Conservation (phyloP, 2,329 filamentous ascomycete genomes). For the Monosporascus sp. region DNA sequence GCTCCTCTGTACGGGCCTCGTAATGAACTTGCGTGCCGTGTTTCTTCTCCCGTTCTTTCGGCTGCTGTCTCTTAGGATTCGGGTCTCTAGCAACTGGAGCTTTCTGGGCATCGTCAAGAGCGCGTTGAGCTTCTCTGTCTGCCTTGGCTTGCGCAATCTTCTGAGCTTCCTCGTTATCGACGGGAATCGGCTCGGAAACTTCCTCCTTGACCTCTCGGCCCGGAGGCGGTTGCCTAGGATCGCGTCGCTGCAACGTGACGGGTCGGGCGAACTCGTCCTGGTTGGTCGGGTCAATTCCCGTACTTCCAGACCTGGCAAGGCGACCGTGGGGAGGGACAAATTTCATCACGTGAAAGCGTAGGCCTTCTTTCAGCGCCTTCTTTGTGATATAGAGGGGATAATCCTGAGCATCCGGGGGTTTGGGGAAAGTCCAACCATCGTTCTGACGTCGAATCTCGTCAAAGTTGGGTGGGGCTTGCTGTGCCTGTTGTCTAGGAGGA, state of each 20-base stretch:
- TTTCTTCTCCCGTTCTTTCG: constrained; percentile 67
- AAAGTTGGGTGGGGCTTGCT: constrained; percentile 25
- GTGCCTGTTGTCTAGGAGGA: constrained; percentile 19
- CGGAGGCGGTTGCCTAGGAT: constrained; percentile 66
- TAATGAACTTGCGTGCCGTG: constrained; percentile 73
- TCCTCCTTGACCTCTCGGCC: constrained; percentile 60
- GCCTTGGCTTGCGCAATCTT: constrained; percentile 65
- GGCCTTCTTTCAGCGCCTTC: constrained; percentile 67
- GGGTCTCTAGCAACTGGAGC: constrained; percentile 68
- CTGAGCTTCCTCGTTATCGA: constrained; percentile 56
- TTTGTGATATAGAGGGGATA: constrained; percentile 80
- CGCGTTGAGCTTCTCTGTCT: constrained; percentile 79
- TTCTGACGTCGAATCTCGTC: constrained; percentile 40
- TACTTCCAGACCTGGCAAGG: constrained; percentile 41
- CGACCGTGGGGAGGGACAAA: constrained; percentile 54
- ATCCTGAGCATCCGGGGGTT: constrained; percentile 33
- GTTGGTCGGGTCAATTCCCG: constrained; percentile 58
- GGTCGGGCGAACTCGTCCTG: constrained; percentile 81
- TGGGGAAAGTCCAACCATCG: constrained; percentile 53
- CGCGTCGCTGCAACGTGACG: constrained; percentile 81
- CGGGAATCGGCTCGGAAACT: constrained; percentile 32
- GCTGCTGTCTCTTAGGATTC: constrained; percentile 37
- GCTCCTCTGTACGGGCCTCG: constrained; percentile 74
- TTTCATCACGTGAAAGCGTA: constrained; percentile 84
- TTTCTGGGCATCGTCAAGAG: constrained; percentile 86